Base-by-base conservation (phyloP, 192 early-diverging fungal genomes). In the Backusella sp. region DNA sequence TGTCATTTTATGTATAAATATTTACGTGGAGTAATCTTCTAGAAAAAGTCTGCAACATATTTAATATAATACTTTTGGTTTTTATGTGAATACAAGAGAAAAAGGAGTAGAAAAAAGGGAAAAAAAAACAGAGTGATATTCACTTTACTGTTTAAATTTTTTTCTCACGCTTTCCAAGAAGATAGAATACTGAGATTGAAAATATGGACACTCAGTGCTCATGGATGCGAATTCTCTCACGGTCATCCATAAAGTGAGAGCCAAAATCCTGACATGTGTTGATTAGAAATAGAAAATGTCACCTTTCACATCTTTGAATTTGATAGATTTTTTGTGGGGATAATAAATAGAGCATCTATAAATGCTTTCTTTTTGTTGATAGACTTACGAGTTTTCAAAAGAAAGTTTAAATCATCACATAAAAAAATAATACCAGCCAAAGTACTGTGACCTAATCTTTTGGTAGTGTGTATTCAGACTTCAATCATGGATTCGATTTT, bases 11-110 rank as follows among this genome's bases (percentile, higher is more conserved):
- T 69, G 34, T 35, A 6, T 8, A 67, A 67, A 67, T 69, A 69
- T 23, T 69, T 69, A 69, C 68, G 11, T 69, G n/a, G 21, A 69
- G 4, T 39, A 69, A 3, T 7, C 68, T 69, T 69, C 37, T 69
- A 41, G 68, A 35, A 39, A 69, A 19, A 37, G 19, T 2, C 4
- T 35, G 21, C n/a, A 69, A 12, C 68, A 69, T 69, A 2, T 37
- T 69, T 41, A 36, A 68, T 23, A 4, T 15, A 67, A 34, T 67
- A 67, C 46, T 49, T 49, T 49, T 49, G 6, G 42, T 49, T 5
- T 49, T 49, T 49, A 17, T 59, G 9, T 59, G 2, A 23, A 11
- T 11, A 59, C 8, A 59, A 26, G 53, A 56, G 23, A 59, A 59
- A 59, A 59, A 26, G 11, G 23, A 59, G 23, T 26, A 28, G 23